A percentile compares a stretch with the other conserved stretches of the same genome.
These are phyloP conservation scores for Yarrowia keelungensis DNA, from an alignment of 805 yeast genomes.

Conservation along the genomic window DNA sequence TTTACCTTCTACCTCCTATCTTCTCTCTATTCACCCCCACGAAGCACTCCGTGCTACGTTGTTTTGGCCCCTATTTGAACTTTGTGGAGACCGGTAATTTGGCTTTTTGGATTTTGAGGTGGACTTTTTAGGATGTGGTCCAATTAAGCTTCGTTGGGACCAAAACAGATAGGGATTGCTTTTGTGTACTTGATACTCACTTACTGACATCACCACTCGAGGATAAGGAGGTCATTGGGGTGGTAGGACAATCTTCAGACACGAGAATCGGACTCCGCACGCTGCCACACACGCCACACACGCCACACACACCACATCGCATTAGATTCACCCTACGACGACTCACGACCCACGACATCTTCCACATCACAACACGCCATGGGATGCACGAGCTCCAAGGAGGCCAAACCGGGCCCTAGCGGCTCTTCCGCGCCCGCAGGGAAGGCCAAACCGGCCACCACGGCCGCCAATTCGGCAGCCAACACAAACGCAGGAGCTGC, in stretches of 20 bases:
- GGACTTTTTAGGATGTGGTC: slow-evolving; percentile 10
- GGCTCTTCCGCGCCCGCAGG: slow-evolving; percentile 3
- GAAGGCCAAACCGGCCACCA: slow-evolving; percentile 1
- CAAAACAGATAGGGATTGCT: slow-evolving; percentile 32
- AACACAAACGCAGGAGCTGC: neutral
- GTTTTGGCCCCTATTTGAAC: slow-evolving; percentile 2
- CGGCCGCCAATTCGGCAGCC: slow-evolving; percentile 2
- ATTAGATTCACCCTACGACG: too few species aligned
- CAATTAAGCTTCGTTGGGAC: slow-evolving; percentile 34
- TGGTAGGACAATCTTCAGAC: slow-evolving; percentile 20
- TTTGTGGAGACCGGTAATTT: neutral
- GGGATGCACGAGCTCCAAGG: slow-evolving; percentile 36
- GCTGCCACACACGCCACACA: neutral
- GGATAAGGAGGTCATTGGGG: slow-evolving; percentile 30
- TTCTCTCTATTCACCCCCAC: too few species aligned
- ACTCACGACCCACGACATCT: neutral
- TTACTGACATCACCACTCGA: slow-evolving; percentile 20
- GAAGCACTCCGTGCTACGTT: too few species aligned
- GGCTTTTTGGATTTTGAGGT: neutral
- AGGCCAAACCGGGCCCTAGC: slow-evolving; percentile 26
- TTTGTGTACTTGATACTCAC: slow-evolving; percentile 3
- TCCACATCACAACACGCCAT: neutral
- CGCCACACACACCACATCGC: neutral
- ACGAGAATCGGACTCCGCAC: slow-evolving; percentile 3
- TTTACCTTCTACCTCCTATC: too few species aligned